These are phyloP conservation scores for Cyberlindnera xishuangbannaensis DNA, from an alignment of 805 yeast genomes.

Conservation along the genomic window DNA sequence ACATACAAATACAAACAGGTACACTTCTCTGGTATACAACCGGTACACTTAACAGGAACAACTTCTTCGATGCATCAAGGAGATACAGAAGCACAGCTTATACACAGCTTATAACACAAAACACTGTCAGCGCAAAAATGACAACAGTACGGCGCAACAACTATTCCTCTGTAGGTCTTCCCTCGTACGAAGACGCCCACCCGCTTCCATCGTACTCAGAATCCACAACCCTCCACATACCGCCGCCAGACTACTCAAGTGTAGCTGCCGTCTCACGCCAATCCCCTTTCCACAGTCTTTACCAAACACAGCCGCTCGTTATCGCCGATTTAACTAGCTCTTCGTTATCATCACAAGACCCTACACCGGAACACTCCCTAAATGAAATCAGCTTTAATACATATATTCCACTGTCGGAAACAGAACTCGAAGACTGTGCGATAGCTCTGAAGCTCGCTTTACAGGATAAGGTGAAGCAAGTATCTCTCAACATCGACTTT, in stretches of 20 bases:
- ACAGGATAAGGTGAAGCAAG: conserved; percentile 19
- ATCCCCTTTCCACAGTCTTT: conserved; percentile 11
- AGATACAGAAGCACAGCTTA: too few species aligned
- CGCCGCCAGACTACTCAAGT: conserved; percentile 22
- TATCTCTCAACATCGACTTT: conserved; percentile 17
- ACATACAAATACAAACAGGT: too few species aligned
- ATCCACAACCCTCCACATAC: conserved; percentile 9
- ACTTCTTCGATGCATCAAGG: too few species aligned
- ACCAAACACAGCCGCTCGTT: conserved; percentile 7
- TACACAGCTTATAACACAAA: too few species aligned
- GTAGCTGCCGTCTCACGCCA: conserved; percentile 11
- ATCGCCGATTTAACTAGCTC: not conserved
- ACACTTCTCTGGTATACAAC: too few species aligned
- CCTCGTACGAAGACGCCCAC: too few species aligned
- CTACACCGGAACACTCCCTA: too few species aligned
- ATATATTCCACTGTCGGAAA: conserved; percentile 6
- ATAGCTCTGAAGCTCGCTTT: conserved; percentile 9
- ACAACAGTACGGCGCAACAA: too few species aligned
- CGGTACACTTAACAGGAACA: too few species aligned
- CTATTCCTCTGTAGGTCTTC: too few species aligned
- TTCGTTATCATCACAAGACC: not conserved
- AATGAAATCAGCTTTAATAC: conserved; percentile 12
- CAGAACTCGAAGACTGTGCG: conserved; percentile 13
- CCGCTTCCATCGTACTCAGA: conserved; percentile 21
- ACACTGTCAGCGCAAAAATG: too few species aligned